A percentile compares a stretch with the other conserved stretches of the same genome.
Evolutionary conservation across 164 flowering plant genomes (phyloP).

Genomic region (Platanus orientalis): DNA sequence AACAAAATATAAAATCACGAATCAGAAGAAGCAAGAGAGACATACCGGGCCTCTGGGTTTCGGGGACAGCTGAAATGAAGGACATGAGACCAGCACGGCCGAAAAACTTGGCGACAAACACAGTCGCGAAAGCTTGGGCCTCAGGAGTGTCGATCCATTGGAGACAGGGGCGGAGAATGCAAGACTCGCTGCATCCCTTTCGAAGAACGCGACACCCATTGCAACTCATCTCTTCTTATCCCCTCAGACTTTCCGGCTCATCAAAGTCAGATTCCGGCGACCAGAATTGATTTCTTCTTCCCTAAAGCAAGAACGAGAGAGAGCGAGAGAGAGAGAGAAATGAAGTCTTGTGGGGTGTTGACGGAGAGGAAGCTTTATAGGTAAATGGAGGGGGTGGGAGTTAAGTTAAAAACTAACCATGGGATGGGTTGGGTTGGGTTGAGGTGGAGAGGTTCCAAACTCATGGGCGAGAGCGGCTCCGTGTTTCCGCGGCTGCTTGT

Average conservation of each 20-base stretch:
- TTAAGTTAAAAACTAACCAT: no score
- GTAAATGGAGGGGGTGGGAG: no score
- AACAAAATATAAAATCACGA: not conserved
- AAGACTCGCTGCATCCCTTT: slow-evolving; percentile 73
- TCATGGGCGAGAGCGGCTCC: slow-evolving; percentile 85
- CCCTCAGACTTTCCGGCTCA: no score
- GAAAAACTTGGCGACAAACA: no score
- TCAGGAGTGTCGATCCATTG: slow-evolving; percentile 63
- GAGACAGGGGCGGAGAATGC: slow-evolving; percentile 60
- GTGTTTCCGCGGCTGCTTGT: slow-evolving; percentile 70
- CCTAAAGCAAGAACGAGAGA: not conserved
- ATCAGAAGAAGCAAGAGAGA: no score
- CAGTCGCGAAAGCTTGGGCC: slow-evolving; percentile 29
- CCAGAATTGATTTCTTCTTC: no score
- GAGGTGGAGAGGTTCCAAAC: slow-evolving; percentile 54
- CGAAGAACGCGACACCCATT: slow-evolving; percentile 80
- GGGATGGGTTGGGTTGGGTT: no score
- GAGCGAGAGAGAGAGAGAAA: not conserved
- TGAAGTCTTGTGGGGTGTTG: no score
- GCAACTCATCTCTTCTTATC: slow-evolving; percentile 66
- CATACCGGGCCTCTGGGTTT: slow-evolving; percentile 47
- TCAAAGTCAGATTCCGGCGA: no score
- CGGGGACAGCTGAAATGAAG: slow-evolving; percentile 57
- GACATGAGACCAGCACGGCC: slow-evolving; percentile 73
- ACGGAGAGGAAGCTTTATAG: no score